Evolutionary conservation across 306 rosid species (phyloP).

Genomic region (Ormosia semicastrata): DNA sequence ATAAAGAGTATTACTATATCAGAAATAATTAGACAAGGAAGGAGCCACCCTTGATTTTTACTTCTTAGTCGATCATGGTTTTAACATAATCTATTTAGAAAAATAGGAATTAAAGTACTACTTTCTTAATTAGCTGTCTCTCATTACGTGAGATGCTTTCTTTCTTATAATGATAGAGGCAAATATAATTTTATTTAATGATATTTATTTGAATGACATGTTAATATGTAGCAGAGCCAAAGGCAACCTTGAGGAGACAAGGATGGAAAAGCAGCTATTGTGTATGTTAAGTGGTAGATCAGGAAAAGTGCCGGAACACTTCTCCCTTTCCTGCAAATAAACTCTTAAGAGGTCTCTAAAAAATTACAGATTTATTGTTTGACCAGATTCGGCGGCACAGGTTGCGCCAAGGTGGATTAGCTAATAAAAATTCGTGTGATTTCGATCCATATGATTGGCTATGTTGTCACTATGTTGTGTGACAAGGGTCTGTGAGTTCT

Average conservation of each 20-base stretch:
- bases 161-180: neutral
- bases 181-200: neutral
- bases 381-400: neutral
- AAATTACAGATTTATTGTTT: too few relatives aligned
- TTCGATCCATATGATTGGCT: neutral
- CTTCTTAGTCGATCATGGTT: too few relatives aligned
- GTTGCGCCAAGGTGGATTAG: neutral
- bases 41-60: too few relatives aligned
- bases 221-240: neutral
- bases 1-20: too few relatives aligned
- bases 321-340: too few relatives aligned
- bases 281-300: neutral
- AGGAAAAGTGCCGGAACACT: neutral
- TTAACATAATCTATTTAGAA: too few relatives aligned
- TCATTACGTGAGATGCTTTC: neutral
- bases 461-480: neutral
- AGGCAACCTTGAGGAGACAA: neutral
- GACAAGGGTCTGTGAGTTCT: neutral
- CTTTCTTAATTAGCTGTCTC: neutral
- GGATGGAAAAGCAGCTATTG: neutral
- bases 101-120: neutral
- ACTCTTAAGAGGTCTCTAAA: too few relatives aligned
- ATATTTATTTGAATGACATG: neutral
- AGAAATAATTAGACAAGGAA: too few relatives aligned
- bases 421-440: neutral